Percentiles rank a stretch among this genome's conserved stretches.
Evolutionary conservation across 225 moss, liverwort and hornwort species (phyloP).

Genomic region (Marchantia paleacea): DNA sequence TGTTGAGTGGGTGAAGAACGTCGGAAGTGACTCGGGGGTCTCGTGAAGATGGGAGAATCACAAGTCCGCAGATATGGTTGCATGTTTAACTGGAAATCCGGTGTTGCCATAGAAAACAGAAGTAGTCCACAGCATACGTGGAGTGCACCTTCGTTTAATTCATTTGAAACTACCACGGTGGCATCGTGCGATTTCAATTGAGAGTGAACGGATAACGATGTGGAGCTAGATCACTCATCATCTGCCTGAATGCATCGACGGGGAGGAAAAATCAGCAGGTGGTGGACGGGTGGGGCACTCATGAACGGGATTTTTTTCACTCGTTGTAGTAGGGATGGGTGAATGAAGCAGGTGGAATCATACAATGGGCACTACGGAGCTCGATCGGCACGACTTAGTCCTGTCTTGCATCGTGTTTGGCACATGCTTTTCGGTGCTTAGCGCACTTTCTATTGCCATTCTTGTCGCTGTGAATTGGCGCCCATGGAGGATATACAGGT

Average conservation of each 20-base stretch:
- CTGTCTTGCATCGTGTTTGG: conserved; percentile 74
- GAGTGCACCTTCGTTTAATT: conserved; percentile 14
- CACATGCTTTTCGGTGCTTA: conserved; percentile 73
- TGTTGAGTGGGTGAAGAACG: background rate
- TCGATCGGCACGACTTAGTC: conserved; percentile 68
- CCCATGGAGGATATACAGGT: conserved; percentile 99
- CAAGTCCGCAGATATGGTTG: conserved; percentile 5
- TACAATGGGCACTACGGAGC: conserved; percentile 79
- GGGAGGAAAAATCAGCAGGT: conserved; percentile 9
- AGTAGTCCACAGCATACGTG: conserved; percentile 8
- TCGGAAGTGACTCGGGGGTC: background rate
- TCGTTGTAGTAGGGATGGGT: conserved; percentile 20
- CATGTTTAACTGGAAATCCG: conserved; percentile 27
- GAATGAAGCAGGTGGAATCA: conserved; percentile 24
- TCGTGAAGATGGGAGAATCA: conserved; percentile 9
- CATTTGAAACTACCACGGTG: background rate
- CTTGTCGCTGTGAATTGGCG: conserved; percentile 99
- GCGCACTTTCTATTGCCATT: conserved; percentile 77
- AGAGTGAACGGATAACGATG: conserved; percentile 5
- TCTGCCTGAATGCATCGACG: conserved; percentile 14
- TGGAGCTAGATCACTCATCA: conserved; percentile 6
- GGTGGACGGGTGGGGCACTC: conserved; percentile 10
- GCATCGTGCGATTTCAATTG: conserved; percentile 9
- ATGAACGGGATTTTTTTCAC: background rate
- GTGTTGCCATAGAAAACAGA: conserved; percentile 12